Base-by-base conservation (phyloP, 148 eudicot genomes). In the Silene uniflora region DNA sequence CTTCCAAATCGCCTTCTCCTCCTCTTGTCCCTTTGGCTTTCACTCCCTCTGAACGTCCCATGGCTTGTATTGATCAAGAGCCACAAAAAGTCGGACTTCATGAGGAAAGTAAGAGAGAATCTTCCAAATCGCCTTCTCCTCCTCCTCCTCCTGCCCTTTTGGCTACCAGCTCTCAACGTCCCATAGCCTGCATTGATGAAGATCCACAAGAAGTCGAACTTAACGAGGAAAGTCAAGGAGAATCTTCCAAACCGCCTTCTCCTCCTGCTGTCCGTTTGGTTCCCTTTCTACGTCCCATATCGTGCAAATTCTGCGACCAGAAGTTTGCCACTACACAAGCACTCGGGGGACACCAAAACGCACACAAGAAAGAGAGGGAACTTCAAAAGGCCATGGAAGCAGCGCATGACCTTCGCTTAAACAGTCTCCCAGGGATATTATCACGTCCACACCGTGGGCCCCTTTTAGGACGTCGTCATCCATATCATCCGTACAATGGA, bases 331-430 rank as follows among this genome's bases (percentile, higher is more conserved):
- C 73, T 10, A 44, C 81, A 42, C 78, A 83, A 6, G 86, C 86
- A 12, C 82, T 83, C 6, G 86, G 86, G 8, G 86, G 86, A 10
- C 86, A 83, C 69, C 83, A 80, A 70, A 83, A 80, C 39, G 83
- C 76, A 23, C 86, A 83, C 78, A 83, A 60, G 65, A 55, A 62
- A 18, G 83, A 83, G 66, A 66, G 86, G 59, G 79, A 77, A 54
- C 49, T 77, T 32, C 77, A 77, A 52, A 74, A 44, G 16, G 80
- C 67, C 5, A 73, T 73, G 74, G 68, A 81, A 73, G 80, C 22
- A 21, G 77, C 77, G 11, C 54, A 67, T 2, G 71, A 60, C 11
- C 17, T 47, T 52, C 60, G 70, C 54, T 18, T 60, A n/a, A 56
- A 55, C 62, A 32, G 62, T 25, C 18, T 56, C 6, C 47, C 66